Evolutionary conservation across 1,284 basidiomycete species (phyloP), one percentile per base, ranked within the genome.

Genomic region (Volvariella surrecta): DNA sequence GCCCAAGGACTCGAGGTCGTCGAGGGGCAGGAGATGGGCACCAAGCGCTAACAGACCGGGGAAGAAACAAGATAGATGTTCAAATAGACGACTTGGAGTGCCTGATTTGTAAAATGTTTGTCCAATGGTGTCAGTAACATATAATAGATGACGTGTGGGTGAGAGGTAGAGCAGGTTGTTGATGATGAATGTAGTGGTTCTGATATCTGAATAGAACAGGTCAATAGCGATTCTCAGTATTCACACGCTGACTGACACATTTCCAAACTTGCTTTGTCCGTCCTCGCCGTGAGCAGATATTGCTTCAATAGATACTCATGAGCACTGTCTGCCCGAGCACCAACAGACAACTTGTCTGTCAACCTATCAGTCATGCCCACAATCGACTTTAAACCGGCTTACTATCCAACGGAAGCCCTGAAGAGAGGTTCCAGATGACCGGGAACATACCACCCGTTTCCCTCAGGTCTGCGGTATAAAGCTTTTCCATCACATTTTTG

Each of bases 11-110:
- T 61, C 59, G 32, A 80, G 64, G 43, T 71, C 56, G 44, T 76
- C 70, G 37, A 79, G 59, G 19, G 74, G 74, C 42, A 87, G 68
- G 1, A 73, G 72, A 43, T 77, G 71, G 0, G 64, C 80, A 42
- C 86, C 85, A 13, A 89, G 70, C 1, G 84, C 82, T 45, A 89
- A 67, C n/a, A 88, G 60, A 13, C 83, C 86, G 0, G 83, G 82
- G 39, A 87, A 67, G 67, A 89, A 89, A 60, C 86, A 88, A 8
- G 84, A 79, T 41, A 89, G 66, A 53, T 89, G 85, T 51, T 89
- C 85, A 44, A 87, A 78, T 15, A 55, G 59, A 52, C 82, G 76
- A 11, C 70, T 67, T 9, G 73, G 70, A 13, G 52, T 51, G 20
- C 52, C 57, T 30, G 50, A 50, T 40, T 55, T 49, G 13, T 55